Evolutionary conservation across 495 filamentous ascomycete genomes (phyloP).

Genomic region (Aspergillus mulundensis): DNA sequence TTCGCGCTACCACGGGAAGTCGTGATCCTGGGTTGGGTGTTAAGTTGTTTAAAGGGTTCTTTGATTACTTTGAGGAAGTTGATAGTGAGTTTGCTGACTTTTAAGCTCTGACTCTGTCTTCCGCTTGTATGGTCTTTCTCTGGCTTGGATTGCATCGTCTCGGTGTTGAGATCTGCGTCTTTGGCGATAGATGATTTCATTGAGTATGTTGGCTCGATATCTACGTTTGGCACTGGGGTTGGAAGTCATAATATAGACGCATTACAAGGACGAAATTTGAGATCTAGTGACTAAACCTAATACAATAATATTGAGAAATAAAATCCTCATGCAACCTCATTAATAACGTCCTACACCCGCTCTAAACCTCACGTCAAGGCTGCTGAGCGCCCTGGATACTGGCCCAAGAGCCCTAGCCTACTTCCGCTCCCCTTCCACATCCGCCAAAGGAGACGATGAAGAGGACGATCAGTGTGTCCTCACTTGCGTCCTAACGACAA

Average conservation of each 20-base stretch:
- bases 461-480: not conserved
- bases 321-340: too few relatives aligned
- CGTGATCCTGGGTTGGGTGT: conserved; percentile 87
- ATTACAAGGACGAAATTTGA: not conserved
- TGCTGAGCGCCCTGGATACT: too few relatives aligned
- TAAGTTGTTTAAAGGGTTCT: conserved; percentile 83
- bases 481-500: not conserved
- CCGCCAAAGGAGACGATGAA: not conserved
- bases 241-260: not conserved
- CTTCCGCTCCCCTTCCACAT: not conserved
- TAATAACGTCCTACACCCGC: too few relatives aligned
- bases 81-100: conserved; percentile 73
- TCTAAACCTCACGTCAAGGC: too few relatives aligned
- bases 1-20: conserved; percentile 83
- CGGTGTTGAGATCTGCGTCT: not conserved
- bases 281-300: not conserved
- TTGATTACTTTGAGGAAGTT: conserved; percentile 82
- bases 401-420: not conserved
- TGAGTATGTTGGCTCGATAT: not conserved
- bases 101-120: conserved; percentile 14
- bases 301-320: too few relatives aligned
- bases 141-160: not conserved
- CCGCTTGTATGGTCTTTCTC: not conserved
- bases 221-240: not conserved
- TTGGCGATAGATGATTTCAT: not conserved